These are phyloP conservation scores for Stemphylium beticola DNA, from an alignment of 2,329 filamentous ascomycete species.

Conservation along the genomic window DNA sequence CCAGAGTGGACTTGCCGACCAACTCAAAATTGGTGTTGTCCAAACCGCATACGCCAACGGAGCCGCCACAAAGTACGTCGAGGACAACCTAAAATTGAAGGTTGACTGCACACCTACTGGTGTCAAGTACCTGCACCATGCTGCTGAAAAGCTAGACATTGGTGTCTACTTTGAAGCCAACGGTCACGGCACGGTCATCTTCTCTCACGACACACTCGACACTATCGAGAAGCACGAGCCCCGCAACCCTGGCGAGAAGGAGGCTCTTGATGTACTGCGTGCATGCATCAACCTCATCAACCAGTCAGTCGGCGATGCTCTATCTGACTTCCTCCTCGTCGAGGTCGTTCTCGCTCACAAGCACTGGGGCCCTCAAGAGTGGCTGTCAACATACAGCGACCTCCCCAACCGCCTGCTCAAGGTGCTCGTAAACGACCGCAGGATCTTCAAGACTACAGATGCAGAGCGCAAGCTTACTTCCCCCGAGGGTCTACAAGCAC, in stretches of 20 bases:
- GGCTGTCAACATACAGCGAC: slow-evolving; percentile 91
- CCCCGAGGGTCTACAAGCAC: slow-evolving; percentile 78
- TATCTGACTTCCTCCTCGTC: slow-evolving; percentile 94
- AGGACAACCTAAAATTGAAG: slow-evolving; percentile 84
- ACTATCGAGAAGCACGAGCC: slow-evolving; percentile 80
- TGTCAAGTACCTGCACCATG: slow-evolving; percentile 97
- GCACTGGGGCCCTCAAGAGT: slow-evolving; percentile 86
- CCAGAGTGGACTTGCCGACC: slow-evolving; percentile 76
- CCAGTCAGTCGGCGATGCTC: slow-evolving; percentile 94
- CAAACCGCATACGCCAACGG: slow-evolving; percentile 99
- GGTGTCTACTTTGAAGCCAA: slow-evolving; percentile 99
- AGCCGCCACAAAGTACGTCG: slow-evolving; percentile 88
- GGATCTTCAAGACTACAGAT: slow-evolving; percentile 88
- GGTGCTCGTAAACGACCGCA: slow-evolving; percentile 86
- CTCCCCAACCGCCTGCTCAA: slow-evolving; percentile 94
- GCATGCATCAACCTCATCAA: slow-evolving; percentile 93
- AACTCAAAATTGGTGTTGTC: slow-evolving; percentile 89
- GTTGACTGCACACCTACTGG: slow-evolving; percentile 94
- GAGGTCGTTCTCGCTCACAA: slow-evolving; percentile 97
- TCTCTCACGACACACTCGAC: slow-evolving; percentile 82
- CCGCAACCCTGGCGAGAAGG: slow-evolving; percentile 88
- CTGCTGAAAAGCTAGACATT: slow-evolving; percentile 91
- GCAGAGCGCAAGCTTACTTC: slow-evolving; percentile 87
- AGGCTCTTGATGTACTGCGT: slow-evolving; percentile 81
- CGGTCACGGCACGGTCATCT: slow-evolving; percentile 94